These are phyloP conservation scores for Achaetomium macrosporum DNA, from an alignment of 2,329 filamentous ascomycete genomes.

Conservation along the genomic window DNA sequence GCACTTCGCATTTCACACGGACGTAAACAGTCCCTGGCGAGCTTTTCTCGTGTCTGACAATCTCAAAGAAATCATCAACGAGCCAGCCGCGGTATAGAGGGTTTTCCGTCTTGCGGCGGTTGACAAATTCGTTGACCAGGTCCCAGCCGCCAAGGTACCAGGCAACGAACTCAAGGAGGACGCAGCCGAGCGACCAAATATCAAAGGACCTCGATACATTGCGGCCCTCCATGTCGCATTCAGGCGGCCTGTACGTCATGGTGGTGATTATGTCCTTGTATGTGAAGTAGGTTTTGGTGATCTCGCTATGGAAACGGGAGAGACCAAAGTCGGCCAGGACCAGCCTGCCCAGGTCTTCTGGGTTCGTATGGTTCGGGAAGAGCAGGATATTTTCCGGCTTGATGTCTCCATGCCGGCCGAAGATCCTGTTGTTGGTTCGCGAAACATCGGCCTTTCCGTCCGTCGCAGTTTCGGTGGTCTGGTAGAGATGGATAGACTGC, in stretches of 20 bases:
- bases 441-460: too few relatives aligned
- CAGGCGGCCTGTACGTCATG: conserved; percentile 11
- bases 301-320: neutral
- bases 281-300: conserved; percentile 2
- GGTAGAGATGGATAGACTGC: conserved; percentile 5
- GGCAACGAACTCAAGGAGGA: conserved; percentile 11
- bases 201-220: conserved; percentile 6
- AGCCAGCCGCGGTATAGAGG: neutral
- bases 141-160: conserved; percentile 11
- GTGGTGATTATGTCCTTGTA: neutral
- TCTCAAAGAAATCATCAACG: neutral
- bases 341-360: neutral
- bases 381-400: conserved; percentile 16
- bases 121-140: neutral
- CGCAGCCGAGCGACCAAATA: conserved; percentile 17
- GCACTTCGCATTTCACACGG: neutral
- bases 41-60: neutral
- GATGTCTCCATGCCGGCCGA: conserved; percentile 16
- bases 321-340: conserved; percentile 15
- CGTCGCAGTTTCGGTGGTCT: neutral
- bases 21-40: neutral
- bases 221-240: conserved; percentile 2
- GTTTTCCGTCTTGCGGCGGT: neutral
- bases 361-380: conserved; percentile 7
- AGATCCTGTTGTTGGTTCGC: neutral